Evolutionary conservation across 306 rosid species (phyloP), one percentile per base, ranked within the genome.

Genomic region (Prunus persica): DNA sequence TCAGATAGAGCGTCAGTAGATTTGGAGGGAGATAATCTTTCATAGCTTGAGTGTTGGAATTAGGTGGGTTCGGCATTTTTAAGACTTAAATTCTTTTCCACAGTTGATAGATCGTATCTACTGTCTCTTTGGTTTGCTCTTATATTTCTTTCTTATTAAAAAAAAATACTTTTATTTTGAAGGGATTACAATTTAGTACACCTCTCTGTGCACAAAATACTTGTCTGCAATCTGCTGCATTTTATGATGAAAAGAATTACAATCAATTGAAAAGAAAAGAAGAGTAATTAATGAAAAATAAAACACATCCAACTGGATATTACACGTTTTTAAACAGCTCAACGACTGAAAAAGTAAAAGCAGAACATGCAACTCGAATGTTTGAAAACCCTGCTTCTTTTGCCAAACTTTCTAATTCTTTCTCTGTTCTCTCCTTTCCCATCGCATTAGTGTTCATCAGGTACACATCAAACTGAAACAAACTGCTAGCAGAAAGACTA

Each of bases 1-100:
- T 69, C 91, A 80, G 74, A 85, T 86, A 65, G 93, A 89, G 81
- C 83, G 90, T 20, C 86, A 83, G 76, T 85, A 79, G 79, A 58
- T 79, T 51, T 64, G 14, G 34, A 54, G 73, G n/a, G 20, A 11
- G 52, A 47, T 3, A 7, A 24, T 47, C 49, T 47, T 20, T 67
- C 27, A 19, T 70, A 25, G 66, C 72, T 73, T 3, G 57, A 30
- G 69, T 32, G 76, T 46, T 65, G 52, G 49, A 66, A n/a, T 46
- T 67, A 51, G 70, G 34, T 43, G 15, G 41, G 66, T 41, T 61
- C 6, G 4, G 46, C 22, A 20, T 65, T 62, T 52, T 38, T 54
- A 45, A 43, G 41, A 34, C 72, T 78, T 19, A 11, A 66, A 22
- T 70, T 63, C 32, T 24, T 75, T 62, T 18, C 49, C 43, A 62